phyloP scores from a whole-genome alignment of 148 eudicot species.

The Fagopyrum tataricum region DNA sequence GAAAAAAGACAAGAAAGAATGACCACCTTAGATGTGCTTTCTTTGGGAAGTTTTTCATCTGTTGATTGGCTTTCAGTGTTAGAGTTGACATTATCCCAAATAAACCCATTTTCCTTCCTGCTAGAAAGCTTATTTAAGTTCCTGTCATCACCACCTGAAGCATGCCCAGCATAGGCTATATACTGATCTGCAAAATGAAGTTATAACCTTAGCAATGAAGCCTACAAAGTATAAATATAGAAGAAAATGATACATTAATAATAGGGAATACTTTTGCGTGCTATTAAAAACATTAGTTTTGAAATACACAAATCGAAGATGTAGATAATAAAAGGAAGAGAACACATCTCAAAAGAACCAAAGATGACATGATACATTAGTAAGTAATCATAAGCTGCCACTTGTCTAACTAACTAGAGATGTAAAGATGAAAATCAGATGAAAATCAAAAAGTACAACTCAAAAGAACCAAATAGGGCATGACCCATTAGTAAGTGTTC shows the following conservation, averaged over 20 bases:
- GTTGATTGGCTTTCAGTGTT: slow-evolving; percentile 35
- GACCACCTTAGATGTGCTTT: slow-evolving; percentile 56
- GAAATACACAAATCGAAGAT: not conserved
- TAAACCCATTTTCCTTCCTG: slow-evolving; percentile 69
- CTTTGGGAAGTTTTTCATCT: slow-evolving; percentile 47
- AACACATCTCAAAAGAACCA: not conserved
- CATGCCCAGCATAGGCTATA: slow-evolving; percentile 37
- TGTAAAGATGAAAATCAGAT: not conserved
- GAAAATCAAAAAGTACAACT: not conserved
- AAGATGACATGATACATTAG: not conserved
- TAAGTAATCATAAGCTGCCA: too few species aligned
- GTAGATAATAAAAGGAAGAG: not conserved
- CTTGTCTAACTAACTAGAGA: not conserved
- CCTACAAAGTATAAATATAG: not conserved
- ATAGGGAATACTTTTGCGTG: not conserved
- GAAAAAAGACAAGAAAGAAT: not conserved
- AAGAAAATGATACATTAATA: not conserved
- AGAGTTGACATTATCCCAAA: slow-evolving; percentile 50
- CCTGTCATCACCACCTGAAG: slow-evolving; percentile 32
- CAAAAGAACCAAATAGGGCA: too few species aligned
- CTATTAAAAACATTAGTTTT: not conserved
- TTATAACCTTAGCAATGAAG: slow-evolving; percentile 2
- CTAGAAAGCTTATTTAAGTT: slow-evolving; percentile 40
- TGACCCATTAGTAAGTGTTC: too few species aligned
- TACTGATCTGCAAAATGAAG: slow-evolving; percentile 49